Evolutionary conservation across 2,329 filamentous ascomycete species (phyloP), one percentile per base, ranked within the genome.

Genomic region (Mollisiaceae sp.): DNA sequence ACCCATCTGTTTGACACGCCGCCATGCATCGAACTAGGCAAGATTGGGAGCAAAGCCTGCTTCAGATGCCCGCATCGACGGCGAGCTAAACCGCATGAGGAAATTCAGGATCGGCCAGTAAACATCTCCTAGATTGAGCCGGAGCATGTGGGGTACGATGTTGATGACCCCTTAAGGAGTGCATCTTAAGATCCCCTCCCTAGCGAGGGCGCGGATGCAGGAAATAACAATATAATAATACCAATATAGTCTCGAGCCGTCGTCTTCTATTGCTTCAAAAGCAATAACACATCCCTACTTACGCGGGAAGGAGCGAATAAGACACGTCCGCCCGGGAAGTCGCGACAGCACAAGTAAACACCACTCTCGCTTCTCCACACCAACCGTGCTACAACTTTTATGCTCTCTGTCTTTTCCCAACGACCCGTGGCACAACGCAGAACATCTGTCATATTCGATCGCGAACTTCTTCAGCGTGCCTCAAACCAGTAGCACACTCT

Each of bases 151-250:
- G 50, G 50, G 50, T 54, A 54, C 24, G 50, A 20, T 50, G 43
- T 60, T 56, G 20, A 65, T 52, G 56, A 52, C 59, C 65, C 63
- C 65, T 63, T 67, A 54, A 63, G 60, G 62, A 63, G 65, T 67
- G 59, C 65, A 64, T 61, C 61, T 56, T 66, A 62, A 62, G 45
- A 62, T 61, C 45, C 36, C 27, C 18, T 18, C 38, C 38, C 38
- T 14, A 18, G 38, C 38, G 15, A 41, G 12, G 15, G 15, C 38
- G 15, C 38, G 38, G 12, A 41, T 36, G 27, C 45, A 27, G 36
- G 12, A 5, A 41, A 41, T 18, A 41, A 41, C 14, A 39, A 61
- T 54, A 35, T 45, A 50, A 14, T 32, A n/a, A 45, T 27, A 39
- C 35, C 39, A 52, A 24, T 5, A 9, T 20, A 18, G 20, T 47